Conservation (phyloP, 352 stramenopile species). For the Phytophthora pinifolia region DNA sequence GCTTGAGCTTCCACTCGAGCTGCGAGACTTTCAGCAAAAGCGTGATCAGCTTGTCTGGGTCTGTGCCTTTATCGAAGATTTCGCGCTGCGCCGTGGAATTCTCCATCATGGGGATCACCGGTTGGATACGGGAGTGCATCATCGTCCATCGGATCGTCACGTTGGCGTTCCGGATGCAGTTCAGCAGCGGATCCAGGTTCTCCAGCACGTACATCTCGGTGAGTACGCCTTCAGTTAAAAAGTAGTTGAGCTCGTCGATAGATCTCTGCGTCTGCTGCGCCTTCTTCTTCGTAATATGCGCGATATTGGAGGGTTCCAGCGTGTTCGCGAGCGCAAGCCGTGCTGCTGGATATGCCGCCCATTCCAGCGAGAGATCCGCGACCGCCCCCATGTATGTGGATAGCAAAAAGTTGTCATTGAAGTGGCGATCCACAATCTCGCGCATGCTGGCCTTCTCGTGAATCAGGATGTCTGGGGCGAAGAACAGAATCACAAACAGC, state of each 20-base stretch:
- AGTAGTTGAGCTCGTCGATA: constrained; percentile 90
- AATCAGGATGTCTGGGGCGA: constrained; percentile 91
- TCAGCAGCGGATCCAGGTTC: constrained; percentile 89
- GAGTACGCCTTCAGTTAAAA: constrained; percentile 90
- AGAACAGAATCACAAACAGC: constrained; percentile 96
- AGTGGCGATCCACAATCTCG: constrained; percentile 95
- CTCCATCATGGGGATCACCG: constrained; percentile 87
- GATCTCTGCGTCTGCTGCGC: constrained; percentile 82
- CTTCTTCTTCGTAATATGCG: constrained; percentile 89
- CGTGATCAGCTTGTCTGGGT: constrained; percentile 89
- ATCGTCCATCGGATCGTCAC: constrained; percentile 94
- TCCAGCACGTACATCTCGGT: constrained; percentile 94
- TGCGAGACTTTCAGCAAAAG: constrained; percentile 93
- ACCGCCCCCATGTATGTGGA: constrained; percentile 95
- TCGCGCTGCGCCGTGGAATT: constrained; percentile 77
- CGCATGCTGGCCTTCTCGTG: constrained; percentile 92
- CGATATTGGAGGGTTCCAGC: constrained; percentile 85
- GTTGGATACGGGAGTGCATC: constrained; percentile 92
- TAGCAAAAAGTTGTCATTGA: constrained; percentile 97
- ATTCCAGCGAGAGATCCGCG: constrained; percentile 93
- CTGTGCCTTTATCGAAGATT: constrained; percentile 81
- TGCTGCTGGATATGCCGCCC: constrained; percentile 89
- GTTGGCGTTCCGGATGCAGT: constrained; percentile 92
- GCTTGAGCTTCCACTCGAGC: constrained; percentile 95
- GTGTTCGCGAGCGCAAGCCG: constrained; percentile 90